Evolutionary conservation across 2,329 filamentous ascomycete species (phyloP).

Genomic region (Penicillium sp.): DNA sequence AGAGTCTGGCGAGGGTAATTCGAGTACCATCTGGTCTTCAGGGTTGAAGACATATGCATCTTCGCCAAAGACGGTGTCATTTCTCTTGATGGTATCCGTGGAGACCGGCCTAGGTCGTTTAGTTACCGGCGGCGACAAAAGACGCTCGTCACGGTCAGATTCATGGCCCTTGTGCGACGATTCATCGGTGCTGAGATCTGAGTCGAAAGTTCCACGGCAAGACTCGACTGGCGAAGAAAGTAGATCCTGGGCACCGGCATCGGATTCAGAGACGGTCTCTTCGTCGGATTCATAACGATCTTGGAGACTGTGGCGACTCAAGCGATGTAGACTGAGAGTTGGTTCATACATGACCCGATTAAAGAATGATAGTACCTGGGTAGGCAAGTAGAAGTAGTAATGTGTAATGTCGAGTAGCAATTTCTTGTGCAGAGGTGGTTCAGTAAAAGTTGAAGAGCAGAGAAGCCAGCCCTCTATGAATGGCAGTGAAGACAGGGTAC

Average conservation of each 20-base stretch:
- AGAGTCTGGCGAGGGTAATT: conserved; percentile 33
- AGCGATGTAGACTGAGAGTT: conserved; percentile 31
- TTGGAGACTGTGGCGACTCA: conserved; percentile 34
- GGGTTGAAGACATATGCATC: conserved; percentile 35
- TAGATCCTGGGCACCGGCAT: conserved; percentile 34
- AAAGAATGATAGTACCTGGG: neutral
- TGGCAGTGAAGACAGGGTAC: neutral
- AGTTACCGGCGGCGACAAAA: conserved; percentile 22
- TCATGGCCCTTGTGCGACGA: conserved; percentile 25
- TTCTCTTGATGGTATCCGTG: conserved; percentile 39
- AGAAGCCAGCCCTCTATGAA: neutral
- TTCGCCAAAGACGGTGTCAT: conserved; percentile 33
- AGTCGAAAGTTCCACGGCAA: conserved; percentile 30
- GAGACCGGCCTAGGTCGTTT: conserved; percentile 36
- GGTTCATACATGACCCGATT: conserved; percentile 31
- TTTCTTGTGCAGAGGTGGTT: neutral
- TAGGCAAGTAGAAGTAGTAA: neutral
- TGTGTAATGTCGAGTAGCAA: neutral
- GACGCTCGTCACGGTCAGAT: conserved; percentile 23
- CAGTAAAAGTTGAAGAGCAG: neutral
- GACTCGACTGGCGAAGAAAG: conserved; percentile 33
- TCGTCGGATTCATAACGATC: conserved; percentile 43
- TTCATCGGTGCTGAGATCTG: conserved; percentile 35
- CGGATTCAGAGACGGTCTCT: conserved; percentile 41
- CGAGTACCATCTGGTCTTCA: conserved; percentile 36